These are phyloP conservation scores for Stephania cephalantha DNA, from an alignment of 164 flowering plant species.

Conservation along the genomic window DNA sequence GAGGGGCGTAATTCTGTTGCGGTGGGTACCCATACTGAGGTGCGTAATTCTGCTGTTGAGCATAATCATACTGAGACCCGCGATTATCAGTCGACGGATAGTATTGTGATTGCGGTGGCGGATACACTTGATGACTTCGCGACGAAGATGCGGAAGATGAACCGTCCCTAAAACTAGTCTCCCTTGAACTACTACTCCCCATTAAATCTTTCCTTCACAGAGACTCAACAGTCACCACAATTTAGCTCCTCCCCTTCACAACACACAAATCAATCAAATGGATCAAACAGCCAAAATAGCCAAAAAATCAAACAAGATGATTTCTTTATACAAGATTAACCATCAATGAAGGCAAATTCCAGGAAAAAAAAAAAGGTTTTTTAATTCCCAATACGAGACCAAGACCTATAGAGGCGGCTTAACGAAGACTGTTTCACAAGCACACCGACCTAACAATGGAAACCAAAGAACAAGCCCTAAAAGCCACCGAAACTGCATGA, in stretches of 20 bases:
- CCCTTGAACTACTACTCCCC: constrained; percentile 47
- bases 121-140: constrained; percentile 23
- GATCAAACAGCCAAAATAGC: not conserved
- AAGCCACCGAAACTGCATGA: too few relatives aligned
- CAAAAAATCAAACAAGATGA: not conserved
- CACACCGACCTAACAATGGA: not conserved
- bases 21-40: constrained; percentile 3
- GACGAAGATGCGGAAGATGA: constrained; percentile 20
- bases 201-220: constrained; percentile 13
- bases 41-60: constrained; percentile 15
- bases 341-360: not conserved
- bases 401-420: not conserved
- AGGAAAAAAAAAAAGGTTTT: not conserved
- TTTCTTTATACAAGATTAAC: not conserved
- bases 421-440: not conserved
- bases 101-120: constrained; percentile 27
- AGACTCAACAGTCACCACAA: not conserved
- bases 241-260: constrained; percentile 4
- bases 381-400: not conserved
- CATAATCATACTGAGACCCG: not conserved
- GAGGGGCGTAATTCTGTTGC: constrained; percentile 22
- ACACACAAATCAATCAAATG: not conserved
- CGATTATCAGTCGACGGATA: constrained; percentile 14
- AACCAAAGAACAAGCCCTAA: too few relatives aligned
- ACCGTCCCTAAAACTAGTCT: constrained; percentile 18